Percentiles rank a stretch among this genome's conserved stretches.
Conservation (phyloP, 345 rosid genomes). For the thale cress (Arabidopsis thaliana) region DNA sequence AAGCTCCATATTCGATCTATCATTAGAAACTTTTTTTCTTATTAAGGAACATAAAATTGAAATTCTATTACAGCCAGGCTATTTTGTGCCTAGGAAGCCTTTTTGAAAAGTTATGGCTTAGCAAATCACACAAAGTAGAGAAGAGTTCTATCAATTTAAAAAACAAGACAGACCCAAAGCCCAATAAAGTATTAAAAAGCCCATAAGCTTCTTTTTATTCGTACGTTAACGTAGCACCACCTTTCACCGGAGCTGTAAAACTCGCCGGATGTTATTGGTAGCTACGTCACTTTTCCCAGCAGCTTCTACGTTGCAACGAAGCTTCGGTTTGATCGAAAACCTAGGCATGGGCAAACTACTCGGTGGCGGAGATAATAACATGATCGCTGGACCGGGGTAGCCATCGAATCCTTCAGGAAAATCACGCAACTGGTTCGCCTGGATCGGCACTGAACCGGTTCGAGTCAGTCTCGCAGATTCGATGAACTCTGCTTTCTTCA, state of each 20-base stretch:
- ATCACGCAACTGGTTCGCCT: constrained; percentile 49
- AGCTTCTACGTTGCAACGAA: constrained; percentile 62
- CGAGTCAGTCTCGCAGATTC: constrained; percentile 33
- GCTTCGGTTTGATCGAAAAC: constrained; percentile 63
- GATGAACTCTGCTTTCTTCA: constrained; percentile 10
- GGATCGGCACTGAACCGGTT: constrained; percentile 43
- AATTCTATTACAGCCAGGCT: background rate
- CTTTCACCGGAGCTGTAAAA: constrained; percentile 67
- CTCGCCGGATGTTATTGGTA: constrained; percentile 65
- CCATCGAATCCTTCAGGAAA: constrained; percentile 53
- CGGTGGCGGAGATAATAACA: constrained; percentile 65
- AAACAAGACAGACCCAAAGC: constrained; percentile 18
- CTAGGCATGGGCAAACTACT: constrained; percentile 81
- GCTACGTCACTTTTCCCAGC: constrained; percentile 61
- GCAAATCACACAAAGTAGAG: constrained; percentile 37
- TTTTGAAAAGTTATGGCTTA: constrained; percentile 28
- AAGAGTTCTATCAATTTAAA: constrained; percentile 39
- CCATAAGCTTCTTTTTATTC: constrained; percentile 41
- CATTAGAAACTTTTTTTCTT: background rate
- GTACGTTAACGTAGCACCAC: constrained; percentile 25
- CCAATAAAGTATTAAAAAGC: constrained; percentile 16
- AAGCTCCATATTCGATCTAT: background rate
- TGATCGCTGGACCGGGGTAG: constrained; percentile 50
- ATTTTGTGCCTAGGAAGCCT: constrained; percentile 36
- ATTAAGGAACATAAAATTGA: background rate